phyloP scores from a whole-genome alignment of 345 rosid species.

The Bruguiera gymnorhiza region DNA sequence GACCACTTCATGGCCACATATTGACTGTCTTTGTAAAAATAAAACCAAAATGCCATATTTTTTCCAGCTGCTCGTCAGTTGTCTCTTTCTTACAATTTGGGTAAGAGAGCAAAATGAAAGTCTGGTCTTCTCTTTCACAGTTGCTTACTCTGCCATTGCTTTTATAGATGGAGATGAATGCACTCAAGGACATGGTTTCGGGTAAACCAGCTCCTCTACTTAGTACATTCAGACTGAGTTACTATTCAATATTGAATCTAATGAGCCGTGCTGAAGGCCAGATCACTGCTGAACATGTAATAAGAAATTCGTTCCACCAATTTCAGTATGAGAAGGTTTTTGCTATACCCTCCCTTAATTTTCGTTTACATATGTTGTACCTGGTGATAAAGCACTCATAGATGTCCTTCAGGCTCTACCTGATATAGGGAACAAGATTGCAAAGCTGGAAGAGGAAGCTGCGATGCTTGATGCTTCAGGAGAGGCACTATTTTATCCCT shows the following conservation, averaged over 20 bases:
- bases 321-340: slow-evolving; percentile 95
- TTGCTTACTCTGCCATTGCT: background rate
- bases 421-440: slow-evolving; percentile 72
- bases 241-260: slow-evolving; percentile 92
- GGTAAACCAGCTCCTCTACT: slow-evolving; percentile 99
- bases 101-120: slow-evolving; percentile 5
- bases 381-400: slow-evolving; percentile 18
- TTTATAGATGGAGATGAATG: slow-evolving; percentile 88
- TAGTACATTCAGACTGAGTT: slow-evolving; percentile 96
- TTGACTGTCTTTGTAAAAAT: background rate
- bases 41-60: background rate
- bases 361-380: background rate
- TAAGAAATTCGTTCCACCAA: slow-evolving; percentile 92
- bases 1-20: background rate
- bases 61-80: background rate
- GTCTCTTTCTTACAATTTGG: slow-evolving; percentile 14
- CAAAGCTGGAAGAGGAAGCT: slow-evolving; percentile 91
- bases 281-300: slow-evolving; percentile 95
- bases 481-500: slow-evolving; percentile 49
- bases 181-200: slow-evolving; percentile 87
- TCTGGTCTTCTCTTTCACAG: slow-evolving; percentile 16
- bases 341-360: slow-evolving; percentile 10
- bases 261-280: slow-evolving; percentile 99
- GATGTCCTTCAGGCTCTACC: slow-evolving; percentile 66
- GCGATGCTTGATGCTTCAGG: slow-evolving; percentile 82